Percentiles rank a stretch among this genome's conserved stretches.
Conservation (phyloP, 78 protist genomes). For the Pelomyxa schiedti region DNA sequence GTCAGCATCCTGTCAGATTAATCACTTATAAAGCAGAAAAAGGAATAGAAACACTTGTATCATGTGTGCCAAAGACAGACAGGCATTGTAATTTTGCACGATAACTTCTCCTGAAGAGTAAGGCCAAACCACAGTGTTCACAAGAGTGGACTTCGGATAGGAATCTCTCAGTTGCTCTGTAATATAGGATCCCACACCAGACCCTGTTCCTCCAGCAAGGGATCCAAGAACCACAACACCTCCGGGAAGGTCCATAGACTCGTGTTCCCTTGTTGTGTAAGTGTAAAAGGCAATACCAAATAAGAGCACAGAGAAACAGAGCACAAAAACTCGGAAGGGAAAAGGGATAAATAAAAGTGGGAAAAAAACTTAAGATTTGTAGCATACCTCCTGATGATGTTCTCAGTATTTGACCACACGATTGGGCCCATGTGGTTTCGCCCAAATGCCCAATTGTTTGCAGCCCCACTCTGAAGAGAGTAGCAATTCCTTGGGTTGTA, state of each 20-base stretch:
- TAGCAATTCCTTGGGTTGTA: too few species aligned
- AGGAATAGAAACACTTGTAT: not conserved
- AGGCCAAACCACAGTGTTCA: conserved; percentile 39
- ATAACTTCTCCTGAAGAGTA: conserved; percentile 29
- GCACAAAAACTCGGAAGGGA: conserved; percentile 57
- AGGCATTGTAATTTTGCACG: conserved; percentile 39
- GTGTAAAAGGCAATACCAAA: not conserved
- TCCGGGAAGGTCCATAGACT: not conserved
- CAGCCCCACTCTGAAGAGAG: not conserved
- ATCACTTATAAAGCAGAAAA: too few species aligned
- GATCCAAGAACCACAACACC: conserved; percentile 1
- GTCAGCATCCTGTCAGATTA: too few species aligned
- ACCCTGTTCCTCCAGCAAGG: conserved; percentile 59
- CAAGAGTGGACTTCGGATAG: not conserved
- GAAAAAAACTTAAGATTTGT: conserved; percentile 35
- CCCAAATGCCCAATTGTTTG: not conserved
- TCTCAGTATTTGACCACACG: not conserved
- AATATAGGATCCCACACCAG: conserved; percentile 31
- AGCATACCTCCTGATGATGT: conserved; percentile 17
- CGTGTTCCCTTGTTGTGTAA: conserved; percentile 9
- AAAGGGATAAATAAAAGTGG: not conserved
- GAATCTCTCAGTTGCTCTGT: conserved; percentile 11
- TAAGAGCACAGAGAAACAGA: not conserved
- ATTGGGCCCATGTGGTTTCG: not conserved
- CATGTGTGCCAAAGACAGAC: conserved; percentile 21